Evolutionary conservation across 768 basidiomycete species (phyloP).

Genomic region (Tylopilus intermedius): DNA sequence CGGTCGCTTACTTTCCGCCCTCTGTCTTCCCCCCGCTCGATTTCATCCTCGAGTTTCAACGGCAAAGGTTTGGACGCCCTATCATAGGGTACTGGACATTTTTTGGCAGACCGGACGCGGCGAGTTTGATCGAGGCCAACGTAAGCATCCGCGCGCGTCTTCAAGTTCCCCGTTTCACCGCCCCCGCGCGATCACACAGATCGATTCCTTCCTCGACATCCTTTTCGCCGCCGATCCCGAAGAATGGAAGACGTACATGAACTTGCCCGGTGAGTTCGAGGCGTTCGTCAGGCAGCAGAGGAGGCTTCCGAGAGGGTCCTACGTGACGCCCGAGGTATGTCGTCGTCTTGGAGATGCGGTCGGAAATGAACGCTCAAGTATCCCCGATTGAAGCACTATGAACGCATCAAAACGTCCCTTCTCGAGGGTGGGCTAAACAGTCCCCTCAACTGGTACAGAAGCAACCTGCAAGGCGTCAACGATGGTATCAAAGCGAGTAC

Average conservation of each 20-base stretch:
- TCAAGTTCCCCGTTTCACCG: not conserved
- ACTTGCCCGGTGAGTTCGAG: slow-evolving; percentile 33
- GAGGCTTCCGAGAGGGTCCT: slow-evolving; percentile 25
- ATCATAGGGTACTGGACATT: slow-evolving; percentile 42
- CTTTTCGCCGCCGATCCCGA: slow-evolving; percentile 32
- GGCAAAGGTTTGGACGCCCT: slow-evolving; percentile 32
- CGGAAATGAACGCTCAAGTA: not conserved
- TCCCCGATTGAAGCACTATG: slow-evolving; percentile 21
- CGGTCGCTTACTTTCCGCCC: slow-evolving; percentile 33
- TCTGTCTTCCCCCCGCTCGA: slow-evolving; percentile 24
- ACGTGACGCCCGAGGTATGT: slow-evolving; percentile 31
- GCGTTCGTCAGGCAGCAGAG: slow-evolving; percentile 23
- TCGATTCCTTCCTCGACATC: slow-evolving; percentile 37
- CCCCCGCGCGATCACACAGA: slow-evolving; percentile 15
- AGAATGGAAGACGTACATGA: slow-evolving; percentile 33
- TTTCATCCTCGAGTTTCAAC: slow-evolving; percentile 22
- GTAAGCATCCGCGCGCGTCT: slow-evolving; percentile 17
- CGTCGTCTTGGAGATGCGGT: not conserved
- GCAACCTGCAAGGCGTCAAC: slow-evolving; percentile 26
- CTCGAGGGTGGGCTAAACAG: slow-evolving; percentile 29
- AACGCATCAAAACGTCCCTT: slow-evolving; percentile 26
- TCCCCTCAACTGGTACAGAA: slow-evolving; percentile 37
- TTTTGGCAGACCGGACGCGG: slow-evolving; percentile 29
- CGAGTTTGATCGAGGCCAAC: slow-evolving; percentile 30
- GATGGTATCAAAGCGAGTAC: slow-evolving; percentile 27